A percentile compares a stretch with the other conserved stretches of the same genome.
phyloP scores from a whole-genome alignment of 2,329 filamentous ascomycete genomes.

The Calonectria leucothoes region DNA sequence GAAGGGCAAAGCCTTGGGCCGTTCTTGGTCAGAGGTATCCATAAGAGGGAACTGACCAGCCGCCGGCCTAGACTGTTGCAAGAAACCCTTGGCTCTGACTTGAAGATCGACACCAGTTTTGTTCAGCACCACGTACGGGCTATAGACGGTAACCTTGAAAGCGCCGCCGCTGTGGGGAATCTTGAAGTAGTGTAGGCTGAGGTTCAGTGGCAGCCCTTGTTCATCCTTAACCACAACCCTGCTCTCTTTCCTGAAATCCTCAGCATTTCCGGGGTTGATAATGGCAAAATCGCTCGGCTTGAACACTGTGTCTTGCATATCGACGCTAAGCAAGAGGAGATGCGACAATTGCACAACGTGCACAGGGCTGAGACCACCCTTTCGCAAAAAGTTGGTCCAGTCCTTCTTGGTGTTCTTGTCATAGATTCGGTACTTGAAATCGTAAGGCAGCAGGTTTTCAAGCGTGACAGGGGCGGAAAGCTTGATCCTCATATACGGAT shows the following conservation, averaged over 20 bases:
- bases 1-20: constrained; percentile 84
- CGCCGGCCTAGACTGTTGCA: constrained; percentile 83
- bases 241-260: constrained; percentile 89
- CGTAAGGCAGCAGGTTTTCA: constrained; percentile 94
- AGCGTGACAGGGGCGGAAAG: constrained; percentile 93
- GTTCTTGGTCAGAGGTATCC: constrained; percentile 61
- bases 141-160: constrained; percentile 95
- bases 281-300: constrained; percentile 97
- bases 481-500: constrained; percentile 94
- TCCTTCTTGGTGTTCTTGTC: constrained; percentile 99
- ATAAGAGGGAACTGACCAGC: constrained; percentile 80
- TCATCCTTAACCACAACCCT: constrained; percentile 86
- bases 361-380: constrained; percentile 95
- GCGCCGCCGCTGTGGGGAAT: constrained; percentile 93
- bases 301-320: constrained; percentile 96
- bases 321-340: constrained; percentile 89
- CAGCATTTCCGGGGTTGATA: constrained; percentile 88
- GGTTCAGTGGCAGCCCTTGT: constrained; percentile 79
- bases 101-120: constrained; percentile 92
- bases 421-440: constrained; percentile 99
- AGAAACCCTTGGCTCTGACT: constrained; percentile 88
- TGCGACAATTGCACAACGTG: constrained; percentile 98
- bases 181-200: constrained; percentile 90
- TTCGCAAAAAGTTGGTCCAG: constrained; percentile 97
- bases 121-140: constrained; percentile 94